phyloP scores from a whole-genome alignment of 345 rosid genomes.

The Salix koriyanagi region DNA sequence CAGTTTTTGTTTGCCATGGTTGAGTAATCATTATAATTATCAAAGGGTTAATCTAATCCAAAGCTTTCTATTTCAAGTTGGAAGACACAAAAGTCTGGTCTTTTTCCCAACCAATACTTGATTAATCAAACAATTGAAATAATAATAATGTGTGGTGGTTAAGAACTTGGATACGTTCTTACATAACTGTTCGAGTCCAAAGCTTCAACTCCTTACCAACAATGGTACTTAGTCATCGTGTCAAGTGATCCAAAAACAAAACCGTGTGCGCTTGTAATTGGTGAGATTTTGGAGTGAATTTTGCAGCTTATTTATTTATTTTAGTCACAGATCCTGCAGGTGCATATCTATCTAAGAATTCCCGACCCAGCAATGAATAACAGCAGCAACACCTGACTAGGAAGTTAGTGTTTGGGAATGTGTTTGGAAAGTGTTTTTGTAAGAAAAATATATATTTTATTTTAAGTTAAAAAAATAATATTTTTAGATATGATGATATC shows the following conservation, averaged over 20 bases:
- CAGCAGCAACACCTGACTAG: neutral
- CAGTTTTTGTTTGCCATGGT: neutral
- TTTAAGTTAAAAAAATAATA: too few relatives aligned
- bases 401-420: neutral
- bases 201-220: neutral
- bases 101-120: neutral
- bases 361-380: neutral
- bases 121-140: neutral
- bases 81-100: slow-evolving; percentile 11
- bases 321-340: neutral
- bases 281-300: neutral
- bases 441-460: fast-evolving
- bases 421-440: too few relatives aligned
- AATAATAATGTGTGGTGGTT: slow-evolving; percentile 7
- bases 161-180: neutral
- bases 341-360: neutral
- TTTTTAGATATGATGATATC: too few relatives aligned
- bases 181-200: neutral
- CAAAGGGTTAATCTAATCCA: neutral
- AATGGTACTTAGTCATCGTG: neutral
- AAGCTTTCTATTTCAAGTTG: slow-evolving; percentile 3
- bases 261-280: too few relatives aligned
- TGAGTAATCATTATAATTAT: neutral
- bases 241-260: neutral
- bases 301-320: neutral